Conservation (phyloP, 2,329 filamentous ascomycete genomes). For the Monosporascus sp. region DNA sequence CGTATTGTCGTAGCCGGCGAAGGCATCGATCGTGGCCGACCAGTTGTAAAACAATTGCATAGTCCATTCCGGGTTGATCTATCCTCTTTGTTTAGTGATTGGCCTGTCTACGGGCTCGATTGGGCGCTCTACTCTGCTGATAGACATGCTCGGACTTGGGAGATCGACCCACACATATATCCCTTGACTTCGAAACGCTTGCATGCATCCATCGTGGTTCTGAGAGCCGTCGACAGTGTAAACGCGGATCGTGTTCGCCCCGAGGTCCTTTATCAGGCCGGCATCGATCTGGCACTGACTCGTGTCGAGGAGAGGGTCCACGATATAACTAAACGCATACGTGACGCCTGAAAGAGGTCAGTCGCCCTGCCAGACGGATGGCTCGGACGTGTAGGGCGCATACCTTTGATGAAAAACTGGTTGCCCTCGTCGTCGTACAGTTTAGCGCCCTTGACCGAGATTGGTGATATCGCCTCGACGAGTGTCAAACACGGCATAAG, state of each 20-base stretch:
- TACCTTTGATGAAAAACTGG: slow-evolving; percentile 2
- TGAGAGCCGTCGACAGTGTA: slow-evolving; percentile 57
- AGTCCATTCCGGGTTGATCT: slow-evolving; percentile 43
- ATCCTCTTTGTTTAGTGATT: background rate
- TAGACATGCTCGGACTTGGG: slow-evolving; percentile 43
- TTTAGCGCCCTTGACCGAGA: slow-evolving; percentile 1
- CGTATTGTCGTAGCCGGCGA: slow-evolving; percentile 61
- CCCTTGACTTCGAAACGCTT: slow-evolving; percentile 60
- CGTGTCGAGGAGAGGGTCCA: background rate
- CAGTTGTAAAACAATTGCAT: slow-evolving; percentile 56
- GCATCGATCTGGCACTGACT: slow-evolving; percentile 4
- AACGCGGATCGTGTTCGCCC: slow-evolving; percentile 54
- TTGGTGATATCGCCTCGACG: background rate
- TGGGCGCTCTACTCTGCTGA: slow-evolving; percentile 35
- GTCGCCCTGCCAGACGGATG: background rate
- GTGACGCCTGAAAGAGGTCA: background rate
- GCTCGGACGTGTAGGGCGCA: too few species aligned
- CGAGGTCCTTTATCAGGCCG: slow-evolving; percentile 4
- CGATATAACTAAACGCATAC: background rate
- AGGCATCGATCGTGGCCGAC: slow-evolving; percentile 56
- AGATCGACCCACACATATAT: slow-evolving; percentile 62
- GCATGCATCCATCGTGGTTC: slow-evolving; percentile 57
- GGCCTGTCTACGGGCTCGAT: background rate
- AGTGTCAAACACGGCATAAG: background rate
- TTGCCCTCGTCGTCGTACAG: background rate